Conservation (phyloP, 495 filamentous ascomycete species). For the Podospora comata region DNA sequence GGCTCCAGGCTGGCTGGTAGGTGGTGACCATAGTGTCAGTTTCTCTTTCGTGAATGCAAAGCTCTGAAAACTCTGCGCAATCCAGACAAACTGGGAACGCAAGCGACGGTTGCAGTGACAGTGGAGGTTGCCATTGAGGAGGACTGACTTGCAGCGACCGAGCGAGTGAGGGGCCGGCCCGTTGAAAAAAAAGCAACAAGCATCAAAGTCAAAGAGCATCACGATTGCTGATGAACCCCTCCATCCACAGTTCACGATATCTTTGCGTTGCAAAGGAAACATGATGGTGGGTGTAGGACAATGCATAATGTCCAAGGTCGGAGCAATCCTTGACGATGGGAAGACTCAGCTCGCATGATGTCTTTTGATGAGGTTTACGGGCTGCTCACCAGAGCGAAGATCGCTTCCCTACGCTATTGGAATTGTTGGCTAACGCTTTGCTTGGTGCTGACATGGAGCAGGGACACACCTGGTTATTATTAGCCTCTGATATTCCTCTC, state of each 20-base stretch:
- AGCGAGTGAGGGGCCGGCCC: slow-evolving; percentile 2
- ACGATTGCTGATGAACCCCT: background rate
- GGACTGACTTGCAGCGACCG: slow-evolving; percentile 5
- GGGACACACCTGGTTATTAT: slow-evolving; percentile 3
- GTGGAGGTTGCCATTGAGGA: background rate
- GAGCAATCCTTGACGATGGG: background rate
- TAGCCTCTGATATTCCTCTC: background rate
- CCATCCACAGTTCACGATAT: background rate
- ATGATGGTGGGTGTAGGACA: too few relatives aligned
- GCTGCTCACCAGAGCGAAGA: background rate
- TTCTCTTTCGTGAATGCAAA: background rate
- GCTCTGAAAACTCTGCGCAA: background rate
- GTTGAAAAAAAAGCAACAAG: slow-evolving; percentile 8
- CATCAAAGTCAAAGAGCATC: background rate
- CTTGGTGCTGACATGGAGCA: background rate
- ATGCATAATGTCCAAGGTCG: background rate
- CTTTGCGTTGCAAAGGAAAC: background rate
- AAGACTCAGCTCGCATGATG: background rate
- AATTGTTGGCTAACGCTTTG: background rate
- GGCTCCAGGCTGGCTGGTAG: background rate
- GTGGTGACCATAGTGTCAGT: background rate
- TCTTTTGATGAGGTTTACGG: too few relatives aligned
- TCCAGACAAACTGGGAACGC: background rate
- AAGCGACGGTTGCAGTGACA: background rate
- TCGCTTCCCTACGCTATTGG: background rate